Evolutionary conservation across 768 basidiomycete species (phyloP), one percentile per base, ranked within the genome.

Genomic region (Rhizopogon roseolus): DNA sequence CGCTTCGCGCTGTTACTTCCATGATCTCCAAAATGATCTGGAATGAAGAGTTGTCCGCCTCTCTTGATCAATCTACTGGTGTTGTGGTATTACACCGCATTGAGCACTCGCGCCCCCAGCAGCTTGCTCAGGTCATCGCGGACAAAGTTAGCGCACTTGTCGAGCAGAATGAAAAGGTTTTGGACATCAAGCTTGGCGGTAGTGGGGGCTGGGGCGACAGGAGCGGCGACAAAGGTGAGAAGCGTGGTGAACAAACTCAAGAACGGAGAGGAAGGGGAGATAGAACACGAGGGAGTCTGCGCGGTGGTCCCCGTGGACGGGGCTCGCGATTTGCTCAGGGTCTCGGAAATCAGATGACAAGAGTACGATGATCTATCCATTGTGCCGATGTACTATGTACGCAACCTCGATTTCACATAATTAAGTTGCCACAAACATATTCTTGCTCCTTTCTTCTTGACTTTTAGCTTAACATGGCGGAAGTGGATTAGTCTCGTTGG

Each of bases 81-180:
- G 93, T 96, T 41, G 81, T 99, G 53, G 86, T 96, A 43, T 94
- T 98, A 78, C 93, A 98, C 66, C 86, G 93, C 53, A 81, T 93
- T 54, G 95, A 98, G 61, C 79, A 90, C 37, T 85, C 89, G 14
- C 88, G 91, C 43, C 77, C 88, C 4, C 97, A 99, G 69, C 88
- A 93, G 66, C 76, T 98, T n/a, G 86, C 92, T 1, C 88, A 89
- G 63, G 81, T 83, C 39, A 80, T 99, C 41, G 88, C 96, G 6
- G 95, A 98, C 62, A 91, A 92, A 71, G 80, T 95, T 17, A 84
- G 80, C 25, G 76, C 80, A 17, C 78, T 98, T 81, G 85, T 94
- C 5, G 94, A 98, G 64, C 88, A 90, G 61, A 96, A 93, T 63
- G 94, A 98, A 71, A 96, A 95, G 75, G 75, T 81, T 1, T 72